Percentiles rank a stretch among this genome's conserved stretches.
Conservation (phyloP, 495 filamentous ascomycete species). For the Trichodelitschia bisporula region DNA sequence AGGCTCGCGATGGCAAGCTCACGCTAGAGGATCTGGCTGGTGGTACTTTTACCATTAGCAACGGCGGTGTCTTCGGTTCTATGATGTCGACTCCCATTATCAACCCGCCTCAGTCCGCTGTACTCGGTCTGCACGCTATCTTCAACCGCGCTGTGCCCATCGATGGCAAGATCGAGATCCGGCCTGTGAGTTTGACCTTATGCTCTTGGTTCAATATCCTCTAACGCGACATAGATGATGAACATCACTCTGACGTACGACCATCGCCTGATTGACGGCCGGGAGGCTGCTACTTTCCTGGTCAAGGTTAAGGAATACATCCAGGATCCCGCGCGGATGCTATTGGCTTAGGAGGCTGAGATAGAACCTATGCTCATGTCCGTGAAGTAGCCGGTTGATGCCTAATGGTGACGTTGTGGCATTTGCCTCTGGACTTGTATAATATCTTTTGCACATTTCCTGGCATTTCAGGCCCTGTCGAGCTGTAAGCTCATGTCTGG, state of each 20-base stretch:
- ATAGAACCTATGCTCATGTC: too few species aligned
- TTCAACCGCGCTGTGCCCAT: slow-evolving; percentile 81
- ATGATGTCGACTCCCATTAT: slow-evolving; percentile 99
- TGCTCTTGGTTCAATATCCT: slow-evolving; percentile 1
- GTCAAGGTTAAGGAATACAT: slow-evolving; percentile 95
- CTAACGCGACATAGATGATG: slow-evolving; percentile 48
- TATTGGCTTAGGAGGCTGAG: slow-evolving; percentile 33
- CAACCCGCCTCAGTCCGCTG: slow-evolving; percentile 87
- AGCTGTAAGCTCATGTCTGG: too few species aligned
- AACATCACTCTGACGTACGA: slow-evolving; percentile 95
- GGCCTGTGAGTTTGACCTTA: slow-evolving; percentile 32
- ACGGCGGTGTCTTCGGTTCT: slow-evolving; percentile 55
- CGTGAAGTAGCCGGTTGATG: too few species aligned
- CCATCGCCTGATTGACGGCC: slow-evolving; percentile 80
- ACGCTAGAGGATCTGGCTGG: slow-evolving; percentile 99
- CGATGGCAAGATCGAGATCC: slow-evolving; percentile 78
- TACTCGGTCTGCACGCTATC: slow-evolving; percentile 91
- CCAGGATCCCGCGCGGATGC: slow-evolving; percentile 85
- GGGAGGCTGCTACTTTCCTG: slow-evolving; percentile 91
- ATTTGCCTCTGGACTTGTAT: too few species aligned
- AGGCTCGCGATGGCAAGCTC: slow-evolving; percentile 89
- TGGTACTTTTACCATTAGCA: slow-evolving; percentile 96
- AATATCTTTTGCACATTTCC: too few species aligned
- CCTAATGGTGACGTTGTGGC: too few species aligned
- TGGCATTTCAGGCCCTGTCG: too few species aligned